Evolutionary conservation across 2,329 filamentous ascomycete genomes (phyloP), one percentile per base, ranked within the genome.

Genomic region (Aspergillus eucalypticola): DNA sequence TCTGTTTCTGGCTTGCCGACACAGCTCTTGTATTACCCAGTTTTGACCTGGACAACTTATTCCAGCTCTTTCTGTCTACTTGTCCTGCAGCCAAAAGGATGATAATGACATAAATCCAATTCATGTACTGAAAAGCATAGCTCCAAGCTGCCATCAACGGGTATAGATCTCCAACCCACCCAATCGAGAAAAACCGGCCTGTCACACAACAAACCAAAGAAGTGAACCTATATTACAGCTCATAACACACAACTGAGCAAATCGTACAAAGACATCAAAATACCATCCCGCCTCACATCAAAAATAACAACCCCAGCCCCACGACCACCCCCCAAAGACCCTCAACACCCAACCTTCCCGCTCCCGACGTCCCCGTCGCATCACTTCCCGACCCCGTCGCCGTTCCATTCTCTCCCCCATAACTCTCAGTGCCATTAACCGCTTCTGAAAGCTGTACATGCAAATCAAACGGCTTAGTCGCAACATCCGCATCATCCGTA

Each of bases 401-500:
- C 41, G 41, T 42, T 19, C 17, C 41, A 44, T 25, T 29, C 3
- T 11, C 44, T 25, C 13, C 13, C 44, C 42, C 42, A 23, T 42
- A 17, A 8, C 1, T 15, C 21, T 23, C 44, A 6, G 44, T 49
- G 5, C 44, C 23, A 49, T 29, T 49, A 5, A 49, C 21, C 2
- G 8, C 52, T 27, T 50, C 15, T 8, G 46, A 50, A 15, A 55
- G n/a, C 27, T 15, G 25, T 1, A 32, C 39, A 35, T 55, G 53
- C 53, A 55, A 35, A 38, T 55, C 53, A 46, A 46, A 55, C 41
- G n/a, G n/a, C 39, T 15, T 55, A 11, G 39, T 11, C 25, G 5
- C n/a, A 5, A 55, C 53, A 7, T 6, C 23, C 1, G 23, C 23
- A 5, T 41, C 23, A 11, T 55, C 53, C 41, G 23, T 46, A 2